phyloP scores from a whole-genome alignment of 495 filamentous ascomycete genomes.

The Delitschia confertaspora region DNA sequence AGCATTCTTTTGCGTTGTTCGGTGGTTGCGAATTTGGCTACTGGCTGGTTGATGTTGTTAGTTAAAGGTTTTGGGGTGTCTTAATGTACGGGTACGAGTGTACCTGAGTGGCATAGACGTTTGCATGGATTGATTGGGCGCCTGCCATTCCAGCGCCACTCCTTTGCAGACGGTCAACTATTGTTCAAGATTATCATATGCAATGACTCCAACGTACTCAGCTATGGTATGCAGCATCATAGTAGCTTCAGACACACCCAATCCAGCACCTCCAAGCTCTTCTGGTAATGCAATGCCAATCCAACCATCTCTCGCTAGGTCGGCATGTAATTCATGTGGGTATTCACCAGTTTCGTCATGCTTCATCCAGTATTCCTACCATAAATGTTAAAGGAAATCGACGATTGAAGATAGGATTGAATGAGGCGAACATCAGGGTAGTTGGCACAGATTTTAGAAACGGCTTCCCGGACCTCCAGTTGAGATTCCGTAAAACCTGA shows the following conservation, averaged over 20 bases:
- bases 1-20: slow-evolving; percentile 54
- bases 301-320: slow-evolving; percentile 73
- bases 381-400: too few relatives aligned
- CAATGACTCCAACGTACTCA: slow-evolving; percentile 38
- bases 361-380: slow-evolving; percentile 62
- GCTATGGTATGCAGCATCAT: slow-evolving; percentile 81
- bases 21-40: slow-evolving; percentile 57
- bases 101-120: slow-evolving; percentile 65
- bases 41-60: too few relatives aligned
- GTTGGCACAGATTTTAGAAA: slow-evolving; percentile 56
- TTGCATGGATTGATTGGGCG: slow-evolving; percentile 67
- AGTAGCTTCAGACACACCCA: slow-evolving; percentile 73
- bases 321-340: slow-evolving; percentile 63
- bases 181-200: background rate
- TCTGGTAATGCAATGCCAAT: slow-evolving; percentile 70
- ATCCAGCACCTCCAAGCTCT: slow-evolving; percentile 59
- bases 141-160: slow-evolving; percentile 70
- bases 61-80: too few relatives aligned
- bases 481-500: slow-evolving; percentile 65
- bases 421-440: slow-evolving; percentile 31
- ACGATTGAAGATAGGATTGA: background rate
- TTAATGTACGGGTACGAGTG: background rate
- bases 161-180: slow-evolving; percentile 20
- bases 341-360: slow-evolving; percentile 59
- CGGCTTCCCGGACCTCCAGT: slow-evolving; percentile 60